These are phyloP conservation scores for Ogataea minuta DNA, from an alignment of 805 yeast species.

Conservation along the genomic window DNA sequence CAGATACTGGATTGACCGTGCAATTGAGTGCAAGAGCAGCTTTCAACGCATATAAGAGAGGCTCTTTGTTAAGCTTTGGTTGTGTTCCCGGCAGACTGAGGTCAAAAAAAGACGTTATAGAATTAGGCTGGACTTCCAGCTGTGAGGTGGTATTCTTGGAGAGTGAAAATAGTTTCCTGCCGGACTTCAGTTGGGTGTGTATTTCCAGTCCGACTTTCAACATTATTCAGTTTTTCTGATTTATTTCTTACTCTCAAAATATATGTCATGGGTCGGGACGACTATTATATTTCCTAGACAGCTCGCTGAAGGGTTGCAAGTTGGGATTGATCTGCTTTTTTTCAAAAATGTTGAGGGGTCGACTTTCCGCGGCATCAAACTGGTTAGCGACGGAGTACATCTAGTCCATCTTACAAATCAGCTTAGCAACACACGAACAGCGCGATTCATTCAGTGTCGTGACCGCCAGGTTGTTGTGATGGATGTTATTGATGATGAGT, in stretches of 20 bases:
- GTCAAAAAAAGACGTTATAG: conserved; percentile 74
- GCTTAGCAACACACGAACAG: conserved; percentile 38
- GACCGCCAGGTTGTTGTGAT: conserved; percentile 27
- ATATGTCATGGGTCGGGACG: conserved; percentile 11
- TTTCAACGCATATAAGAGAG: conserved; percentile 64
- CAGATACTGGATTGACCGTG: conserved; percentile 50
- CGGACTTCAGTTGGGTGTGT: conserved; percentile 83
- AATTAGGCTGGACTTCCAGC: conserved; percentile 53
- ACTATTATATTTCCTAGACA: conserved; percentile 14
- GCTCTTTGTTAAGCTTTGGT: conserved; percentile 76
- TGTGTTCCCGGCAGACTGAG: conserved; percentile 90
- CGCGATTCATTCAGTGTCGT: conserved; percentile 36
- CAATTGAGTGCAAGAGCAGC: conserved; percentile 72
- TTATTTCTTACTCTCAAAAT: neutral
- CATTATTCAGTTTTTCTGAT: conserved; percentile 1
- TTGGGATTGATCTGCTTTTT: conserved; percentile 29
- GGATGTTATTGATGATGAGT: conserved; percentile 23
- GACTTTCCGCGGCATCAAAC: conserved; percentile 46
- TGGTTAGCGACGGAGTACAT: conserved; percentile 51
- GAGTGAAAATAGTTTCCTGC: conserved; percentile 71
- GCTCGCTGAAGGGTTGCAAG: conserved; percentile 14
- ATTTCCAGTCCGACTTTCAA: conserved; percentile 89
- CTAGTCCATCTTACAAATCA: conserved; percentile 49
- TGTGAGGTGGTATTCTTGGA: conserved; percentile 48
- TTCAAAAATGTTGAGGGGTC: conserved; percentile 13